Base-by-base conservation (phyloP, 805 yeast species). In the Scheffersomyces amazonensis region DNA sequence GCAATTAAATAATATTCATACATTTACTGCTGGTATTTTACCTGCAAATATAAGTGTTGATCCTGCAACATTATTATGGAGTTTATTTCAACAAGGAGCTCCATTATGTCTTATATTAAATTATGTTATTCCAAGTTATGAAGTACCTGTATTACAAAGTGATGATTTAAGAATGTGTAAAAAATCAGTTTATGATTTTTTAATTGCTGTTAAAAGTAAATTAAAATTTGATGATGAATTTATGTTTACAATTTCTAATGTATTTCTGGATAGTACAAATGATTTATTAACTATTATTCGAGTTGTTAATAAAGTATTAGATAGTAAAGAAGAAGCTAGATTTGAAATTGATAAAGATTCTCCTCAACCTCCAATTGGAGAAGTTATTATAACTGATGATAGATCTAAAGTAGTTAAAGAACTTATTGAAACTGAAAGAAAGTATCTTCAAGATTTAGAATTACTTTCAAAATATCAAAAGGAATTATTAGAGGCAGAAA, bases 41-140 rank as follows among this genome's bases (percentile, higher is more conserved):
- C 95, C 91, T 3, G 85, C 85, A 4, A 79, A 76, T 46, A 73
- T 76, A 43, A 75, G 76, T 46, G 84, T 87, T 53, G 99, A 93
- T 58, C 97, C 98, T 3, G 97, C 87, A 2, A 88, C 96, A 2
- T 90, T 88, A 45, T 58, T 93, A 31, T 86, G 96, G 80, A 82
- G 87, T 48, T 66, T 93, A 23, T 81, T 93, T 53, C 95, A 91
- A 52, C 88, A 86, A 53, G 99, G 98, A 9, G 83, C 95, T 2
- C 96, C 98, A 3, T 68, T 93, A 30, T 90, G 98, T 60, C 76
- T 87, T 30, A 66, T 91, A 6, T 87, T 84, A 69, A 91, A 93
- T 62, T 69, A 80, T 11, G 73, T 88, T 16, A 72, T 71, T 38
- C 28, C 46, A 11, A 39, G 46, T 16, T 44, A 53, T 35, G 78